phyloP scores from a whole-genome alignment of 2,329 filamentous ascomycete species.

The Fragosphaeria purpurea region DNA sequence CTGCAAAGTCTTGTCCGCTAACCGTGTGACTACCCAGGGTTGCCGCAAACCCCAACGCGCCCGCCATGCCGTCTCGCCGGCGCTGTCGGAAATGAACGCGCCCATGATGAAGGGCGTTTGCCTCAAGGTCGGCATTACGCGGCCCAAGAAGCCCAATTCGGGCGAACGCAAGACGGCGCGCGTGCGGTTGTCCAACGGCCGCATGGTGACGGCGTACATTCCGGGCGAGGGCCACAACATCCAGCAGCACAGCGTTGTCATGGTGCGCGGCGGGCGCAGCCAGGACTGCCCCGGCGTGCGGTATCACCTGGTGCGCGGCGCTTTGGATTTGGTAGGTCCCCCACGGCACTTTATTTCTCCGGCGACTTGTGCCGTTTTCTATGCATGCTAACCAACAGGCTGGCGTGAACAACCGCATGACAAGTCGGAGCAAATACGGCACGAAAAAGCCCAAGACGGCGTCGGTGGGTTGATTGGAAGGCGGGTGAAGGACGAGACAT shows the following conservation, averaged over 20 bases:
- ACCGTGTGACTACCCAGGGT: conserved; percentile 28
- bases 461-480: conserved; percentile 32
- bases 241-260: conserved; percentile 94
- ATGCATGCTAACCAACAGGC: conserved; percentile 43
- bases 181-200: conserved; percentile 78
- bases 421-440: conserved; percentile 89
- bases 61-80: conserved; percentile 80
- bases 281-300: conserved; percentile 99
- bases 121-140: conserved; percentile 83
- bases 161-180: conserved; percentile 93
- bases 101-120: conserved; percentile 93
- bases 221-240: conserved; percentile 97
- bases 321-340: conserved; percentile 75
- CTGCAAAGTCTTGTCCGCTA: too few species aligned
- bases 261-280: conserved; percentile 83
- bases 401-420: conserved; percentile 76
- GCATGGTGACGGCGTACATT: conserved; percentile 85
- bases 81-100: conserved; percentile 56
- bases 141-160: conserved; percentile 98
- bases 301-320: conserved; percentile 86
- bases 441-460: conserved; percentile 96
- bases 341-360: neutral
- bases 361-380: too few species aligned
- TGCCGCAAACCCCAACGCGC: conserved; percentile 71
- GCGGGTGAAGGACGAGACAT: too few species aligned